Evolutionary conservation across 352 stramenopile genomes (phyloP).

Genomic region (Phytophthora europaea): DNA sequence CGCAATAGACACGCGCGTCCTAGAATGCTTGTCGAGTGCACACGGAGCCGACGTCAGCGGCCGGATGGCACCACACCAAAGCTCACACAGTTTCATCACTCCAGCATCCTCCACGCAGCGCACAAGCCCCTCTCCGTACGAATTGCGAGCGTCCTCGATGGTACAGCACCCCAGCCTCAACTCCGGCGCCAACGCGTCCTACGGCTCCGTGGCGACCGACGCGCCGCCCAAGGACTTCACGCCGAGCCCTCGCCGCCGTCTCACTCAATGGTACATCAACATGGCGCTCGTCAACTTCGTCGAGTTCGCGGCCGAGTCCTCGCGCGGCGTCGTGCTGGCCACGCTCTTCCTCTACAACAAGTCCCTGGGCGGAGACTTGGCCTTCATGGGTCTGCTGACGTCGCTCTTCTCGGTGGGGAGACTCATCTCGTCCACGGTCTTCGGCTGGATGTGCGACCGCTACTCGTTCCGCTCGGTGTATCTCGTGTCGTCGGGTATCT

Average conservation of each 20-base stretch:
- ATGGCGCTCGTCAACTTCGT: constrained; percentile 90
- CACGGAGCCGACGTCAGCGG: constrained; percentile 9
- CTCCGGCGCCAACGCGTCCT: constrained; percentile 27
- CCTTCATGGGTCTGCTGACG: constrained; percentile 85
- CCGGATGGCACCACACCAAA: constrained; percentile 4
- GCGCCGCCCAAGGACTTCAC: constrained; percentile 47
- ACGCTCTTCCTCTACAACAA: constrained; percentile 90
- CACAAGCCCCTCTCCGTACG: constrained; percentile 10
- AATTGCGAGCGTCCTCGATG: constrained; percentile 17
- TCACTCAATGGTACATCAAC: constrained; percentile 79
- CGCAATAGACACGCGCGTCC: constrained; percentile 25
- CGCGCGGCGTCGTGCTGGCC: constrained; percentile 78
- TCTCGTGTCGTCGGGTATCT: constrained; percentile 79
- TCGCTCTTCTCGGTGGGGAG: constrained; percentile 86
- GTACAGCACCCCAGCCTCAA: constrained; percentile 34
- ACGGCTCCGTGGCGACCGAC: constrained; percentile 36
- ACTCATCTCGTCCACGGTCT: constrained; percentile 83
- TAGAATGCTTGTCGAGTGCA: constrained; percentile 26
- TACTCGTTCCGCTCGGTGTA: constrained; percentile 88
- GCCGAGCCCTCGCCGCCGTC: constrained; percentile 51
- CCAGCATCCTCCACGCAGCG: constrained; percentile 8
- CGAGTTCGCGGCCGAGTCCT: constrained; percentile 84
- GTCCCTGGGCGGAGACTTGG: constrained; percentile 77
- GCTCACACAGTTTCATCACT: constrained; percentile 21
- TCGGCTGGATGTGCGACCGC: constrained; percentile 87